Evolutionary conservation across 31 red algal species (phyloP).

Genomic region (Porphyra umbilicalis): DNA sequence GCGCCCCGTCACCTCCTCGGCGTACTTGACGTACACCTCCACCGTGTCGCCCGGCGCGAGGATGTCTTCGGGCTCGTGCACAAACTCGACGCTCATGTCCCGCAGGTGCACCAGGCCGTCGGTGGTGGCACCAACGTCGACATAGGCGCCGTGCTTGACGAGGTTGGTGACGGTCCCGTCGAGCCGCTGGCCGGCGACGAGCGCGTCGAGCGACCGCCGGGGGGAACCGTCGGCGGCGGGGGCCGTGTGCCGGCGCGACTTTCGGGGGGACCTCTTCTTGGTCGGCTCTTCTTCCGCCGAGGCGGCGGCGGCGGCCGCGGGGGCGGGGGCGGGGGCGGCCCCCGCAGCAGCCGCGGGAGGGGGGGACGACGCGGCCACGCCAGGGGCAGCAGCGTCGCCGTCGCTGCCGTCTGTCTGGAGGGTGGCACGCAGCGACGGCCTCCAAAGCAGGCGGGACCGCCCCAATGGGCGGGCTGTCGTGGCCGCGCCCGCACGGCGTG

Average conservation of each 20-base stretch:
- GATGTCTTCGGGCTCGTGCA: conserved; percentile 49
- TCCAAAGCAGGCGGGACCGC: neutral
- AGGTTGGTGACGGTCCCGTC: conserved; percentile 57
- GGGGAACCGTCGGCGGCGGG: neutral
- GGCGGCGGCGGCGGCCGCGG: neutral
- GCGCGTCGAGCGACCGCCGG: conserved; percentile 15
- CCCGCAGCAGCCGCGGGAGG: neutral
- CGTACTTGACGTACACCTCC: conserved; percentile 77
- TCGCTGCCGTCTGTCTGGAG: neutral
- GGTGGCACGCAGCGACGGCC: neutral
- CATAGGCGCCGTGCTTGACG: conserved; percentile 71
- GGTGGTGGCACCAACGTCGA: conserved; percentile 65
- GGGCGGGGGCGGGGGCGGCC: neutral
- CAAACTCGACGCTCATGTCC: conserved; percentile 81
- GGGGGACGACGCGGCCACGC: neutral
- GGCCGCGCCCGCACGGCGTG: neutral
- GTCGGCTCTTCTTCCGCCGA: neutral
- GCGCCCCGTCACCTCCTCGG: conserved; percentile 37
- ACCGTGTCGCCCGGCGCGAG: conserved; percentile 57
- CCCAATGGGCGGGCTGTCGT: neutral
- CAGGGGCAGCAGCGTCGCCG: neutral
- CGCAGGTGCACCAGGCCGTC: conserved; percentile 89
- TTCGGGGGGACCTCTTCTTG: neutral
- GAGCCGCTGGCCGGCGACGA: conserved; percentile 50
- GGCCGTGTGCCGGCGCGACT: neutral